Conservation (phyloP, 768 basidiomycete genomes). For the Mycena rosella region DNA sequence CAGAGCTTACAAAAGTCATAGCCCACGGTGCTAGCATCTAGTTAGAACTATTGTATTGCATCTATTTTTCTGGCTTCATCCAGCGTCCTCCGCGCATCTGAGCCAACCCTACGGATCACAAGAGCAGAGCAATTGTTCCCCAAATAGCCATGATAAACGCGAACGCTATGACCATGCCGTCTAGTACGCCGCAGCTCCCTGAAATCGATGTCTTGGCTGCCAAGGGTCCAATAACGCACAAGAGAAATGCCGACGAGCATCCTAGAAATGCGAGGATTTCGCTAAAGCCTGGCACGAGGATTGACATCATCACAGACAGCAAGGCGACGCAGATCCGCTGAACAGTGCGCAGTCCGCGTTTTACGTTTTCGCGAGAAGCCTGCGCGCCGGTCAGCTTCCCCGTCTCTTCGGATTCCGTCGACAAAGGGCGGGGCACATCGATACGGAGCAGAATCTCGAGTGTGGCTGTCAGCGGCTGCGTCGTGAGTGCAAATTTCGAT, state of each 20-base stretch:
- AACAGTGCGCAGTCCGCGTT: slow-evolving; percentile 57
- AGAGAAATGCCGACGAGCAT: slow-evolving; percentile 84
- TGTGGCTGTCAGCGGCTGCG: slow-evolving; percentile 87
- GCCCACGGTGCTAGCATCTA: slow-evolving; percentile 65
- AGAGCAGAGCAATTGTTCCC: slow-evolving; percentile 80
- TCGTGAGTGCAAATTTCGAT: slow-evolving; percentile 89
- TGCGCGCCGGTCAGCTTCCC: slow-evolving; percentile 48
- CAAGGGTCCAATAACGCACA: slow-evolving; percentile 84
- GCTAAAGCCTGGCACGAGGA: slow-evolving; percentile 84
- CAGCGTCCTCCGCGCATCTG: background rate
- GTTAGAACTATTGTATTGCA: slow-evolving; percentile 24
- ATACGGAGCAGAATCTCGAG: slow-evolving; percentile 84
- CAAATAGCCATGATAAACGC: slow-evolving; percentile 78
- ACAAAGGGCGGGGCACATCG: slow-evolving; percentile 54
- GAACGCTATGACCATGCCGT: slow-evolving; percentile 65
- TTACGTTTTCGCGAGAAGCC: slow-evolving; percentile 46
- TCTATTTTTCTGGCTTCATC: slow-evolving; percentile 10
- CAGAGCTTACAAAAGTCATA: slow-evolving; percentile 84
- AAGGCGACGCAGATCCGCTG: slow-evolving; percentile 72
- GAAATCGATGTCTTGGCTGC: slow-evolving; percentile 75
- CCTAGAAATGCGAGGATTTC: slow-evolving; percentile 92
- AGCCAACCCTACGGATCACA: slow-evolving; percentile 43
- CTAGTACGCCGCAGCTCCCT: slow-evolving; percentile 61
- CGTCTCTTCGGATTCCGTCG: slow-evolving; percentile 53
- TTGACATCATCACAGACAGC: slow-evolving; percentile 76